Percentiles rank a stretch among this genome's conserved stretches.
phyloP scores from a whole-genome alignment of 2,329 filamentous ascomycete species.

The Diplodia corticola region DNA sequence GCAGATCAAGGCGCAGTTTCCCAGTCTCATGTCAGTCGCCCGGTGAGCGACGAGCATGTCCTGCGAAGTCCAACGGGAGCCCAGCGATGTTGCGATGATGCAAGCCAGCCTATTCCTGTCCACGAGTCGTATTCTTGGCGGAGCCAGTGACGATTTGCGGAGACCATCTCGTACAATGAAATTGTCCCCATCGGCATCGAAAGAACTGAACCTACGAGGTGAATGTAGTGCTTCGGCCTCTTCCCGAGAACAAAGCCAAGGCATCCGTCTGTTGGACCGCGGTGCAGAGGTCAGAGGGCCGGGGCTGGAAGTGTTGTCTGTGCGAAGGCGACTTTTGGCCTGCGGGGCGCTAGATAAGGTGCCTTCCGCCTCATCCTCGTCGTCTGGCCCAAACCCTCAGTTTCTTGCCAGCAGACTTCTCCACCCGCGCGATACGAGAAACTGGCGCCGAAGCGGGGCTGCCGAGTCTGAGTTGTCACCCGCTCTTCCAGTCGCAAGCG shows the following conservation, averaged over 20 bases:
- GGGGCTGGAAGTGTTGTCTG: not conserved
- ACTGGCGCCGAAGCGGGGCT: not conserved
- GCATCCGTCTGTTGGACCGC: not conserved
- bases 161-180: not conserved
- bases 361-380: not conserved
- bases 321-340: not conserved
- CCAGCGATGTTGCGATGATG: not conserved
- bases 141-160: not conserved
- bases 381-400: not conserved
- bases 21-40: not conserved
- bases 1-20: conserved; percentile 9
- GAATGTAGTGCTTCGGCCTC: not conserved
- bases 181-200: not conserved
- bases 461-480: not conserved
- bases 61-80: not conserved
- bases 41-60: not conserved
- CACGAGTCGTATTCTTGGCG: conserved; percentile 3
- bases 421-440: conserved; percentile 2
- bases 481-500: not conserved
- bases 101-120: not conserved
- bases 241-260: not conserved
- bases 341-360: not conserved
- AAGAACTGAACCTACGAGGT: not conserved
- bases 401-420: conserved; percentile 8
- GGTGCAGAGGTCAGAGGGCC: not conserved